Evolutionary conservation across 2,329 filamentous ascomycete species (phyloP).

Genomic region (Diaporthe vaccinii): DNA sequence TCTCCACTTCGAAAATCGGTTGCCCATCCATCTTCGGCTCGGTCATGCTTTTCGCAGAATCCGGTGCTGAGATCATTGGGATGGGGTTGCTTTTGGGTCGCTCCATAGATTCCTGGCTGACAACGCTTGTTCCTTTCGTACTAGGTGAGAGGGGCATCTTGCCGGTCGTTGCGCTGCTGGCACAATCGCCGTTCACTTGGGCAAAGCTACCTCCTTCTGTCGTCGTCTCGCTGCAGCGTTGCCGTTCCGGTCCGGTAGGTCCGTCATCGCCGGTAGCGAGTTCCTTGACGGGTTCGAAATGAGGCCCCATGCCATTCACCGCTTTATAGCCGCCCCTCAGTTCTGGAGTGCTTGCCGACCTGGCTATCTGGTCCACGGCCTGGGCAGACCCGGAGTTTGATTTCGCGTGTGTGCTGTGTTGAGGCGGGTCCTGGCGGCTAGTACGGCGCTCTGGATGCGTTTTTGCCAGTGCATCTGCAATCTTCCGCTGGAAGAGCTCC

Average conservation of each 20-base stretch:
- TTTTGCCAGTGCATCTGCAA: slow-evolving; percentile 73
- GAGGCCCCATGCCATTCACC: slow-evolving; percentile 58
- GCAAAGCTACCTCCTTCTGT: slow-evolving; percentile 72
- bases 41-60: slow-evolving; percentile 46
- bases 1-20: slow-evolving; percentile 52
- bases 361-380: slow-evolving; percentile 46
- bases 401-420: slow-evolving; percentile 8
- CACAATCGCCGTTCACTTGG: slow-evolving; percentile 70
- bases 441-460: slow-evolving; percentile 56
- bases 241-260: slow-evolving; percentile 57
- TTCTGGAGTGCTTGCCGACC: slow-evolving; percentile 50
- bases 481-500: slow-evolving; percentile 76
- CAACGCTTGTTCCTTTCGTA: slow-evolving; percentile 75
- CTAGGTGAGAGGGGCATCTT: slow-evolving; percentile 76
- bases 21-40: slow-evolving; percentile 47
- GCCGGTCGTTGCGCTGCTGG: slow-evolving; percentile 73
- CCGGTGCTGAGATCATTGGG: slow-evolving; percentile 50
- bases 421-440: slow-evolving; percentile 21
- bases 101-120: slow-evolving; percentile 71
- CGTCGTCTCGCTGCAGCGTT: slow-evolving; percentile 72
- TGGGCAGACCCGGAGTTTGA: slow-evolving; percentile 2
- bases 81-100: slow-evolving; percentile 60
- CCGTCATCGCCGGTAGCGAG: slow-evolving; percentile 60
- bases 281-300: slow-evolving; percentile 62
- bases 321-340: slow-evolving; percentile 55